These are phyloP conservation scores for Prunus yedoensis DNA, from an alignment of 331 rosid species.

Conservation along the genomic window DNA sequence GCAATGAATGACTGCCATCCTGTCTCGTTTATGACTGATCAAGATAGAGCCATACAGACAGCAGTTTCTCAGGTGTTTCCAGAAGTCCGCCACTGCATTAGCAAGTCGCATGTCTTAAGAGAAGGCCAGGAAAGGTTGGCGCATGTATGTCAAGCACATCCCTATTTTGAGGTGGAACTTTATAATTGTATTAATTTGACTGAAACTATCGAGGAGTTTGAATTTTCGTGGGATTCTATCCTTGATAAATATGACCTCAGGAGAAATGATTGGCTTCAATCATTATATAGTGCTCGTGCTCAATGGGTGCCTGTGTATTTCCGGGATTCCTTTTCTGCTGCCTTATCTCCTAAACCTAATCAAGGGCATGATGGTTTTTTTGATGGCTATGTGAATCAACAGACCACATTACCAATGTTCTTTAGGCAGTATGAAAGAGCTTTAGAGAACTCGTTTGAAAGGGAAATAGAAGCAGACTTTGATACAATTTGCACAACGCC, in stretches of 20 bases:
- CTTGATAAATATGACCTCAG: constrained; percentile 81
- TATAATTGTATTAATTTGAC: constrained; percentile 89
- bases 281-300: constrained; percentile 67
- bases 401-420: constrained; percentile 84
- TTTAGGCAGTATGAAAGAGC: constrained; percentile 90
- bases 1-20: constrained; percentile 82
- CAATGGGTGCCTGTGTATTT: constrained; percentile 93
- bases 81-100: constrained; percentile 78
- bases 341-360: constrained; percentile 67
- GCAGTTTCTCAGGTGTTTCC: constrained; percentile 87
- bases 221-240: constrained; percentile 73
- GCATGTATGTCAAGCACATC: constrained; percentile 71
- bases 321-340: constrained; percentile 84
- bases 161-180: constrained; percentile 79
- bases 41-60: constrained; percentile 64
- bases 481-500: constrained; percentile 78
- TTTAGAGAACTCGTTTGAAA: constrained; percentile 72
- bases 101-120: constrained; percentile 86
- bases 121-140: constrained; percentile 93
- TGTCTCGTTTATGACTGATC: constrained; percentile 81
- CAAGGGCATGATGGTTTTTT: constrained; percentile 75
- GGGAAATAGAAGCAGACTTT: constrained; percentile 83
- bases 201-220: constrained; percentile 94
- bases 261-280: constrained; percentile 84
- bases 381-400: constrained; percentile 83